Conservation (phyloP, 345 rosid genomes). For the Eucalyptus sp. region DNA sequence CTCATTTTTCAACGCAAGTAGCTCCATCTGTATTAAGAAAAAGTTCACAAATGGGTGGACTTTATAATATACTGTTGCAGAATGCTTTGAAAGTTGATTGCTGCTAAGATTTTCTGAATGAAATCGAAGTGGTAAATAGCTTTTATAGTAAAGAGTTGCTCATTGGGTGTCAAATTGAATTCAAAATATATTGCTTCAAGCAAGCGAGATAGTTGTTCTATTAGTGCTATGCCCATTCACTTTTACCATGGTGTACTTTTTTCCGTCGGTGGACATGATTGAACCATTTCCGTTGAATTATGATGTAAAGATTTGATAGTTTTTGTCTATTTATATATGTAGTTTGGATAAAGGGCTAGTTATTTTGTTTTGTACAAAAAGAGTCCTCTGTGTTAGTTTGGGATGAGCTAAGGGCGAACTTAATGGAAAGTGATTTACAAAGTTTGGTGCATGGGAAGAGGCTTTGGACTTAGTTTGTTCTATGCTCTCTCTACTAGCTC, state of each 20-base stretch:
- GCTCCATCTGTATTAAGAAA: neutral
- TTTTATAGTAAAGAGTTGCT: neutral
- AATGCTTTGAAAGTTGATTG: too few relatives aligned
- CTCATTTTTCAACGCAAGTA: neutral
- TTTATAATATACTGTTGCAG: neutral
- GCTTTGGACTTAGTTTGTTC: too few relatives aligned
- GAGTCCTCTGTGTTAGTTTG: too few relatives aligned
- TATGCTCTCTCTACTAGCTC: too few relatives aligned
- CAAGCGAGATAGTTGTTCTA: neutral
- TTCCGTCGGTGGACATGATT: accelerated
- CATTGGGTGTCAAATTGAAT: neutral
- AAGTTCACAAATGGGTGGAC: neutral
- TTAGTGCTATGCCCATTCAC: neutral
- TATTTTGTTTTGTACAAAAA: too few relatives aligned
- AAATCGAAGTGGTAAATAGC: neutral
- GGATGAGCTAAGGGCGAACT: too few relatives aligned
- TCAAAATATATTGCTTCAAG: too few relatives aligned
- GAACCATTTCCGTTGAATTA: too few relatives aligned
- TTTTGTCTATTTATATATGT: neutral
- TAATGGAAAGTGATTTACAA: too few relatives aligned
- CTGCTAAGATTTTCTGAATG: neutral
- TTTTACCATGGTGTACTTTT: accelerated
- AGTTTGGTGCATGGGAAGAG: too few relatives aligned
- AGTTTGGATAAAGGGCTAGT: neutral
- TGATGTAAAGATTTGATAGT: neutral